These are phyloP conservation scores for Pinus tabuliformis DNA, from an alignment of 75 land plant genomes.

Conservation along the genomic window DNA sequence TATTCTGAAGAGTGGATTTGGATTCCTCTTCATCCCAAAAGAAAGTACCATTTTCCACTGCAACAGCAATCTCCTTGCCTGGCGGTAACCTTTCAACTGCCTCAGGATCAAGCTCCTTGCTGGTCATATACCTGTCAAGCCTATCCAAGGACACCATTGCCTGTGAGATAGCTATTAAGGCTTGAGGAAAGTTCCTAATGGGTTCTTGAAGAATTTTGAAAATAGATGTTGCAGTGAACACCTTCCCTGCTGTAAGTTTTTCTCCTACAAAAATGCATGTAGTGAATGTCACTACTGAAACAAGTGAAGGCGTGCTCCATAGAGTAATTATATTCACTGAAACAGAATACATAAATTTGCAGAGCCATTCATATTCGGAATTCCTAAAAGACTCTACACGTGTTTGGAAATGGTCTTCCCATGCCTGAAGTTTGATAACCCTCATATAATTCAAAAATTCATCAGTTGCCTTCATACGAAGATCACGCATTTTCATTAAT, in stretches of 20 bases:
- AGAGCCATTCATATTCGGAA: constrained; percentile 63
- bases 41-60: constrained; percentile 59
- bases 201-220: constrained; percentile 94
- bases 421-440: constrained; percentile 94
- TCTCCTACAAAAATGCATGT: constrained; percentile 46
- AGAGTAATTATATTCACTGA: constrained; percentile 57
- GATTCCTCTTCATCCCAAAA: constrained; percentile 72
- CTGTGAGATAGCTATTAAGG: constrained; percentile 80
- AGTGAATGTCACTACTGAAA: constrained; percentile 66
- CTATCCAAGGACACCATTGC: constrained; percentile 81
- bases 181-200: constrained; percentile 84
- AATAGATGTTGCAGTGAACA: constrained; percentile 82
- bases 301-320: constrained; percentile 62
- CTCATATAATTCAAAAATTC: constrained; percentile 90
- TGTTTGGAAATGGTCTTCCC: constrained; percentile 85
- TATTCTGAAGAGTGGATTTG: constrained; percentile 31
- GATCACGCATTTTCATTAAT: constrained; percentile 70
- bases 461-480: constrained; percentile 89
- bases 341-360: constrained; percentile 62
- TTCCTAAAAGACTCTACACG: constrained; percentile 49
- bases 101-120: constrained; percentile 59
- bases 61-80: constrained; percentile 38
- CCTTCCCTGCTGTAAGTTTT: constrained; percentile 65
- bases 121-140: constrained; percentile 69
- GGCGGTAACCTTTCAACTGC: constrained; percentile 50